These are phyloP conservation scores for Hura crepitans DNA, from an alignment of 441 rosid species.

Conservation along the genomic window DNA sequence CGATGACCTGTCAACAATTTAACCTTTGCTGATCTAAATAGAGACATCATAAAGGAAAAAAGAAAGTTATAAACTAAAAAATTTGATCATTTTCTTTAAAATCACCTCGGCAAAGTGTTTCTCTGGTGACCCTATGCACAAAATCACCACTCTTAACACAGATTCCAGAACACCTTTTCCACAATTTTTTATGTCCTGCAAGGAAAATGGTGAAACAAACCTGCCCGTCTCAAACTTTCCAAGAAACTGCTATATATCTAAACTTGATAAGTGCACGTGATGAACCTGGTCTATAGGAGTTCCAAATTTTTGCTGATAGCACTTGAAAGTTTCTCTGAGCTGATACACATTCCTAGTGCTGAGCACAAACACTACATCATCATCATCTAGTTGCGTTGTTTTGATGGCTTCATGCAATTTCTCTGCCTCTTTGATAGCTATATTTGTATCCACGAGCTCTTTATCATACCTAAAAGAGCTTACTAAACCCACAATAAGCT, in stretches of 20 bases:
- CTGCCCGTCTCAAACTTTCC: background rate
- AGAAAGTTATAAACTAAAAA: too few species aligned
- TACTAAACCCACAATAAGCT: constrained; percentile 66
- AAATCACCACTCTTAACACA: constrained; percentile 42
- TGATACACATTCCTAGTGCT: constrained; percentile 68
- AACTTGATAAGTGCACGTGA: constrained; percentile 5
- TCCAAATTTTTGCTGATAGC: constrained; percentile 53
- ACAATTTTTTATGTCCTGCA: constrained; percentile 55
- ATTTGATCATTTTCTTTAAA: background rate
- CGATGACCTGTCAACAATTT: constrained; percentile 42
- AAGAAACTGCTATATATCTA: background rate
- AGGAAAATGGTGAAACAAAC: background rate
- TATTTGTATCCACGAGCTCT: constrained; percentile 46
- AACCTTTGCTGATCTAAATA: background rate
- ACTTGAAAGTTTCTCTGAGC: constrained; percentile 61
- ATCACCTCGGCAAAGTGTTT: constrained; percentile 81
- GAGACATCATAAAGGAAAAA: too few species aligned
- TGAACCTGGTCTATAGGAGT: constrained; percentile 59
- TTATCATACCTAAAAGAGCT: constrained; percentile 75
- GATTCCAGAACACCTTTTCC: constrained; percentile 55
- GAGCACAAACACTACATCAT: constrained; percentile 58
- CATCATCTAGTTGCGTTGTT: constrained; percentile 54
- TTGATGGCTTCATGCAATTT: constrained; percentile 56
- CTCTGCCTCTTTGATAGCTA: constrained; percentile 61
- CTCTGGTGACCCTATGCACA: constrained; percentile 64